These are phyloP conservation scores for Mycena venus DNA, from an alignment of 768 basidiomycete genomes.

Conservation along the genomic window DNA sequence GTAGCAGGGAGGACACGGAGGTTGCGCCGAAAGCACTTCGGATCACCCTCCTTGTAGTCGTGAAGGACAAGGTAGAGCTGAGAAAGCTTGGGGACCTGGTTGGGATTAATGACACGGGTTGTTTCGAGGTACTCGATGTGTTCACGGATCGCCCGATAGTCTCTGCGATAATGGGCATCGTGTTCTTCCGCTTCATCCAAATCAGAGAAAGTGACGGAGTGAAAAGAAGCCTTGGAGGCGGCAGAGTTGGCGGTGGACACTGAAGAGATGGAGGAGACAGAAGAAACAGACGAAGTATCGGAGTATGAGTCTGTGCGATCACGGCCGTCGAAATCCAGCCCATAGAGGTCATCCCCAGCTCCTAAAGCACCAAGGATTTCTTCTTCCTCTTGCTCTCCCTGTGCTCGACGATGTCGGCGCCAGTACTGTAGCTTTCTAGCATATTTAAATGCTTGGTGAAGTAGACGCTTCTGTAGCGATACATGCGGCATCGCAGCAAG, in stretches of 20 bases:
- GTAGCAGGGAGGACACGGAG: neutral
- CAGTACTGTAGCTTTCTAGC: neutral
- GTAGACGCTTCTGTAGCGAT: neutral
- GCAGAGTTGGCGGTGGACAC: neutral
- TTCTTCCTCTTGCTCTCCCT: neutral
- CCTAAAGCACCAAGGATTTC: neutral
- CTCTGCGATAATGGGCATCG: neutral
- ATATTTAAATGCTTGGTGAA: neutral
- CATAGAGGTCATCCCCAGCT: neutral
- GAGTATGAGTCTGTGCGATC: too few species aligned
- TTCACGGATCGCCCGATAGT: neutral
- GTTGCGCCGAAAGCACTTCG: neutral
- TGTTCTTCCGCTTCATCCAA: neutral
- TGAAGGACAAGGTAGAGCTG: neutral
- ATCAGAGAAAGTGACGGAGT: too few species aligned
- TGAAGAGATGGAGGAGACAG: neutral
- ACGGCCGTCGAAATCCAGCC: too few species aligned
- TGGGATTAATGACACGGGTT: neutral
- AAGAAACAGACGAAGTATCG: neutral
- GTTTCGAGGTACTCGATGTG: neutral
- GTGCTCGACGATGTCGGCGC: too few species aligned
- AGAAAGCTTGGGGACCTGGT: neutral
- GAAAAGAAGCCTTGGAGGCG: too few species aligned
- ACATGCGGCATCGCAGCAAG: neutral
- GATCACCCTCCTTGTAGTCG: neutral